These are phyloP conservation scores for Kondoa subrosea DNA, from an alignment of 768 basidiomycete species.

Conservation along the genomic window DNA sequence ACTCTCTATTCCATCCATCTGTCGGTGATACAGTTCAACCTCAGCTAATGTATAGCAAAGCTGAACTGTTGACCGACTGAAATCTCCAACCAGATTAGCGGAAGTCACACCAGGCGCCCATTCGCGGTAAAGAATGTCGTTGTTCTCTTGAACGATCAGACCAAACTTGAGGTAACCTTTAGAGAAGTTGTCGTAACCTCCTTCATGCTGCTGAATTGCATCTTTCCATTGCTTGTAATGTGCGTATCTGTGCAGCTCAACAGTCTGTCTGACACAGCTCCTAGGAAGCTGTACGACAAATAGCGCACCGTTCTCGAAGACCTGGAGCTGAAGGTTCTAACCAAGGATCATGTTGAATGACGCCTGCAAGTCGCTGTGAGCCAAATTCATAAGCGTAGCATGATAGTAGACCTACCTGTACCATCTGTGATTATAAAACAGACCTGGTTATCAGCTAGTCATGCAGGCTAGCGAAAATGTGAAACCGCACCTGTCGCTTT, in stretches of 20 bases:
- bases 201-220: conserved; percentile 41
- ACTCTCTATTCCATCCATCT: conserved; percentile 76
- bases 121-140: conserved; percentile 67
- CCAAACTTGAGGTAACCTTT: conserved; percentile 62
- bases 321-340: background rate
- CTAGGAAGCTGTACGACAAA: background rate
- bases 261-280: background rate
- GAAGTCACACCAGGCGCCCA: conserved; percentile 85
- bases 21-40: background rate
- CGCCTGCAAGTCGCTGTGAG: too few relatives aligned
- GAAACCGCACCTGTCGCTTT: too few relatives aligned
- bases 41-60: conserved; percentile 4
- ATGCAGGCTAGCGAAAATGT: too few relatives aligned
- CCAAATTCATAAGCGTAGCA: too few relatives aligned
- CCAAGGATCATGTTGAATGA: background rate
- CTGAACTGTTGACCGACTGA: conserved; percentile 50
- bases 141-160: conserved; percentile 50
- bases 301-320: background rate
- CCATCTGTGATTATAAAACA: too few relatives aligned
- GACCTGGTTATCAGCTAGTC: too few relatives aligned
- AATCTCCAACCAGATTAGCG: conserved; percentile 80
- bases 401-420: too few relatives aligned
- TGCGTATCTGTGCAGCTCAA: conserved; percentile 23
- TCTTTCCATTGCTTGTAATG: conserved; percentile 29
- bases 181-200: conserved; percentile 63